A percentile compares a stretch with the other conserved stretches of the same genome.
Evolutionary conservation across 2,329 filamentous ascomycete genomes (phyloP).

Genomic region (Lecanosticta acicola): DNA sequence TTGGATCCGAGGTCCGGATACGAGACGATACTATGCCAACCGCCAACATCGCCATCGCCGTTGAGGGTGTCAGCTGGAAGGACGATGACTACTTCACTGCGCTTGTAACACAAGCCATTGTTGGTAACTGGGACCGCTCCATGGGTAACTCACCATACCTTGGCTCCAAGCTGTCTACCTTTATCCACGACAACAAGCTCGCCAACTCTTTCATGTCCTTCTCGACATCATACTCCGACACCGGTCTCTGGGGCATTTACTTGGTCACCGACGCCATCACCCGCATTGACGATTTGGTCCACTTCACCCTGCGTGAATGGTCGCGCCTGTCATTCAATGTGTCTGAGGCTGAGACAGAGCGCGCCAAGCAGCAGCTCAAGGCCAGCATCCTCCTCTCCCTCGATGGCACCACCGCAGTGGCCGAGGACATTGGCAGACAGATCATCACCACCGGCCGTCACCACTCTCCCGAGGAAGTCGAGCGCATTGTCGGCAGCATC

Average conservation of each 20-base stretch:
- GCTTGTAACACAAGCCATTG: constrained; percentile 94
- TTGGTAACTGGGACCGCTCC: constrained; percentile 99
- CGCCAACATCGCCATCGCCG: constrained; percentile 95
- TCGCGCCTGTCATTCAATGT: constrained; percentile 88
- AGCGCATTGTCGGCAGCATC: constrained; percentile 81
- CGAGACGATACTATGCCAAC: constrained; percentile 94
- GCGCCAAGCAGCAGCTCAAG: constrained; percentile 98
- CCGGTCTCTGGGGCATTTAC: constrained; percentile 99
- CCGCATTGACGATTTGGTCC: constrained; percentile 86
- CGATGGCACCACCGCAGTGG: constrained; percentile 93
- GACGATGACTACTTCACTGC: constrained; percentile 99
- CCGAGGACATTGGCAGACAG: constrained; percentile 97
- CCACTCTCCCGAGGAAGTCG: constrained; percentile 87
- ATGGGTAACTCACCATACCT: constrained; percentile 97
- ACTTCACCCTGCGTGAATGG: constrained; percentile 99
- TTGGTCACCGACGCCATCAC: constrained; percentile 86
- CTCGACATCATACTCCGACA: constrained; percentile 98
- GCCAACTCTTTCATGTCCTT: constrained; percentile 99
- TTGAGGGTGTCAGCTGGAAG: constrained; percentile 99
- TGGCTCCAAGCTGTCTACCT: constrained; percentile 94
- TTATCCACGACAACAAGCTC: constrained; percentile 88
- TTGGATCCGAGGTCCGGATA: constrained; percentile 91
- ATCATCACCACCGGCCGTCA: constrained; percentile 95
- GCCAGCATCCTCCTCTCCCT: constrained; percentile 94
- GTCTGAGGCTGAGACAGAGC: constrained; percentile 85